A percentile compares a stretch with the other conserved stretches of the same genome.
Evolutionary conservation across 2,329 filamentous ascomycete genomes (phyloP).

Genomic region (Dichotomopilus funicola): DNA sequence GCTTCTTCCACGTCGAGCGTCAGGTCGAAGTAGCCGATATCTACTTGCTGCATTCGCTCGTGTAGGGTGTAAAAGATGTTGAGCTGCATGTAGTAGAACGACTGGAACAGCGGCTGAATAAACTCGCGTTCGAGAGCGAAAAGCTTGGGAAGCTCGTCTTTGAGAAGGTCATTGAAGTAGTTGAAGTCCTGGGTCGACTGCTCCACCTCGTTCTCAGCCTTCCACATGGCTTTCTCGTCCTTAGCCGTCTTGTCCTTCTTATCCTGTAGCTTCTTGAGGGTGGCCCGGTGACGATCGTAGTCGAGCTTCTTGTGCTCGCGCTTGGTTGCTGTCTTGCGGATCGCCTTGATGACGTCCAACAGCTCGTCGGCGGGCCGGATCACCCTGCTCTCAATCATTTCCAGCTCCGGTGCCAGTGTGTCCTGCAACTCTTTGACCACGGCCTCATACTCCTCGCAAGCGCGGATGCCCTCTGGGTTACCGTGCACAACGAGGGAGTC

Average conservation of each 20-base stretch:
- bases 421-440: conserved; percentile 87
- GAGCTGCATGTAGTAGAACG: conserved; percentile 99
- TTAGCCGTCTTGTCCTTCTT: conserved; percentile 96
- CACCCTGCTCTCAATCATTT: conserved; percentile 92
- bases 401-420: conserved; percentile 81
- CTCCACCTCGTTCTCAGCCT: conserved; percentile 87
- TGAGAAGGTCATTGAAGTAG: conserved; percentile 95
- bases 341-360: conserved; percentile 88
- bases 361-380: conserved; percentile 91
- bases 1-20: conserved; percentile 86
- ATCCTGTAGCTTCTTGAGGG: conserved; percentile 89
- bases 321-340: conserved; percentile 81
- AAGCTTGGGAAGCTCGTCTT: conserved; percentile 88
- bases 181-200: conserved; percentile 92
- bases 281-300: conserved; percentile 78
- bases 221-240: conserved; percentile 96
- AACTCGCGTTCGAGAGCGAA: conserved; percentile 89
- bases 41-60: conserved; percentile 93
- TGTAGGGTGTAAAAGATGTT: conserved; percentile 99
- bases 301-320: conserved; percentile 97
- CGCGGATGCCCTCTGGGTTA: conserved; percentile 86
- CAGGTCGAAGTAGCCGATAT: conserved; percentile 96
- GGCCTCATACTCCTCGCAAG: conserved; percentile 92
- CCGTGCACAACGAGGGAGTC: conserved; percentile 74
- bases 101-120: conserved; percentile 94